Percentiles rank a stretch among this genome's conserved stretches.
Conservation (phyloP, 169 alveolate genomes). For the Perkinsus olseni region DNA sequence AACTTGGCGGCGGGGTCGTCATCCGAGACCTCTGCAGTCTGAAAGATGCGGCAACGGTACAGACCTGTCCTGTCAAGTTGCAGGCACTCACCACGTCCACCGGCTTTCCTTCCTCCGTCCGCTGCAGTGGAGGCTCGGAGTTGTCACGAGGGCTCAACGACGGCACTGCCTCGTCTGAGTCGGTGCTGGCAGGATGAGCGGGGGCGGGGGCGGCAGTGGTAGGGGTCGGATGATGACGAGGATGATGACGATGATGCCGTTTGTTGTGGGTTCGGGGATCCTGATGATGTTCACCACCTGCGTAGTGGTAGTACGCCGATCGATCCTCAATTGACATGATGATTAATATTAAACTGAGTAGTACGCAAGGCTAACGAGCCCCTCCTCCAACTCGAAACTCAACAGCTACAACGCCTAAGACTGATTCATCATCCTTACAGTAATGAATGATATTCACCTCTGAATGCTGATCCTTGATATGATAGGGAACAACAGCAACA, state of each 20-base stretch:
- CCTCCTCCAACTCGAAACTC: too few species aligned
- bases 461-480: too few species aligned
- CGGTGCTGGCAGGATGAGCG: too few species aligned
- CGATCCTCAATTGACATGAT: not conserved
- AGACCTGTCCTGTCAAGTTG: too few species aligned
- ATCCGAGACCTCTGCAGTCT: not conserved
- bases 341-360: not conserved
- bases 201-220: too few species aligned
- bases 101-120: not conserved
- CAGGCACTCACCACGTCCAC: not conserved
- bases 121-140: not conserved
- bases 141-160: not conserved
- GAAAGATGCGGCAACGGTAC: not conserved
- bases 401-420: too few species aligned
- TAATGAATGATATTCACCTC: too few species aligned
- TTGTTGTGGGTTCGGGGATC: not conserved
- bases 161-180: too few species aligned
- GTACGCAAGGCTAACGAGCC: too few species aligned
- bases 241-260: not conserved
- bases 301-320: not conserved
- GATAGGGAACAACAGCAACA: too few species aligned
- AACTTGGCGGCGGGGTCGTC: not conserved
- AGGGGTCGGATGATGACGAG: not conserved
- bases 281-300: not conserved
- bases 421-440: too few species aligned